Evolutionary conservation across 306 rosid species (phyloP).

Genomic region (Castanea mollissima): DNA sequence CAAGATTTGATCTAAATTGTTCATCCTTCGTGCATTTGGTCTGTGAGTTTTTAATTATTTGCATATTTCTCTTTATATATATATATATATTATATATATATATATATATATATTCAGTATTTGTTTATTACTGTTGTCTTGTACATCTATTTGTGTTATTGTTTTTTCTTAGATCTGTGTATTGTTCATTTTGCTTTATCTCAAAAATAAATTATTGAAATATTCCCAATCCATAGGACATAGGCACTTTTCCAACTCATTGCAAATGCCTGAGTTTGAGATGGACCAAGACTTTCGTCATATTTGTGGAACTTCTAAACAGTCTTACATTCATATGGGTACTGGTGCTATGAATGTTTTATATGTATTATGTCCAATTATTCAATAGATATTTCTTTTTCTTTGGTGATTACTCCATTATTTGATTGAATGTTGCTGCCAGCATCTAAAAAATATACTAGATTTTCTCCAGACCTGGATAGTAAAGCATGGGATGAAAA

Average conservation of each 20-base stretch:
- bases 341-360: neutral
- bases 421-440: neutral
- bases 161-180: too few relatives aligned
- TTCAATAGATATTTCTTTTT: neutral
- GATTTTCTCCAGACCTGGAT: neutral
- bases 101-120: too few relatives aligned
- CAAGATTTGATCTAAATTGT: too few relatives aligned
- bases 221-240: neutral
- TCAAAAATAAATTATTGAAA: too few relatives aligned
- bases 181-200: too few relatives aligned
- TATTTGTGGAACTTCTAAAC: constrained; percentile 8
- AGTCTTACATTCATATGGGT: constrained; percentile 8
- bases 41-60: too few relatives aligned
- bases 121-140: too few relatives aligned
- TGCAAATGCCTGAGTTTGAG: constrained; percentile 4
- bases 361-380: neutral
- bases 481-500: neutral
- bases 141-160: too few relatives aligned
- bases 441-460: neutral
- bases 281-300: neutral
- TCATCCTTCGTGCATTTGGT: too few relatives aligned
- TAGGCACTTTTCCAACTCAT: neutral
- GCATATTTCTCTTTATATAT: too few relatives aligned
- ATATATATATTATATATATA: too few relatives aligned
- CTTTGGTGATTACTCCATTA: neutral